phyloP scores from a whole-genome alignment of 805 yeast species.

The Pichia kluyveri region DNA sequence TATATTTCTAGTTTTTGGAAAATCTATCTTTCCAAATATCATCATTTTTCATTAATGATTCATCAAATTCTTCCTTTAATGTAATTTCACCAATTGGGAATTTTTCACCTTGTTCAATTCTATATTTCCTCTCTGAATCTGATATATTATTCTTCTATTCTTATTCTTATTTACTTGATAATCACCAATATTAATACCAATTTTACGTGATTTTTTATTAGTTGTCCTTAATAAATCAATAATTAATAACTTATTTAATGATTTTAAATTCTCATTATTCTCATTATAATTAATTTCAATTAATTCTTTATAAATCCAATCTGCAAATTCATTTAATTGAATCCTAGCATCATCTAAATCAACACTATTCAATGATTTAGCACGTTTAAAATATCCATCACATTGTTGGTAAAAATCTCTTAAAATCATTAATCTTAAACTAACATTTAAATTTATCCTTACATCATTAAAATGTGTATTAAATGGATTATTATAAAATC shows the following conservation, averaged over 20 bases:
- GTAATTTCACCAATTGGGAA: slow-evolving; percentile 5
- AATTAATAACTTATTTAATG: slow-evolving; percentile 8
- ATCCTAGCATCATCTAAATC: slow-evolving; percentile 8
- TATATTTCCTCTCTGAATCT: slow-evolving; percentile 1
- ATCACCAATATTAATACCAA: slow-evolving; percentile 1
- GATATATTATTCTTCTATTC: neutral
- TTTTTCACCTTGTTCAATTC: slow-evolving; percentile 5
- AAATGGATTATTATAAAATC: slow-evolving; percentile 22
- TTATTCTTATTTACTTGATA: neutral
- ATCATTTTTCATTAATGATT: neutral
- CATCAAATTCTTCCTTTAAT: slow-evolving; percentile 1
- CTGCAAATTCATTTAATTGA: slow-evolving; percentile 11
- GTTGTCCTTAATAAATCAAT: slow-evolving; percentile 17
- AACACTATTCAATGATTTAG: slow-evolving; percentile 5
- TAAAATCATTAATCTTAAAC: slow-evolving; percentile 14
- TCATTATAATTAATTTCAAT: slow-evolving; percentile 9
- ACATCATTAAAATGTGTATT: slow-evolving; percentile 18
- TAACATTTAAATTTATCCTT: slow-evolving; percentile 10
- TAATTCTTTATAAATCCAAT: slow-evolving; percentile 18
- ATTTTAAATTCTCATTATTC: neutral
- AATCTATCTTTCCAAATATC: neutral
- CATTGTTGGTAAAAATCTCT: slow-evolving; percentile 22
- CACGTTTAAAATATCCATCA: slow-evolving; percentile 12
- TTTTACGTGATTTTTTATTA: slow-evolving; percentile 8
- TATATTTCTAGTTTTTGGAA: neutral